Conservation (phyloP, 192 early-diverging fungal genomes). For the Backusella westeae region DNA sequence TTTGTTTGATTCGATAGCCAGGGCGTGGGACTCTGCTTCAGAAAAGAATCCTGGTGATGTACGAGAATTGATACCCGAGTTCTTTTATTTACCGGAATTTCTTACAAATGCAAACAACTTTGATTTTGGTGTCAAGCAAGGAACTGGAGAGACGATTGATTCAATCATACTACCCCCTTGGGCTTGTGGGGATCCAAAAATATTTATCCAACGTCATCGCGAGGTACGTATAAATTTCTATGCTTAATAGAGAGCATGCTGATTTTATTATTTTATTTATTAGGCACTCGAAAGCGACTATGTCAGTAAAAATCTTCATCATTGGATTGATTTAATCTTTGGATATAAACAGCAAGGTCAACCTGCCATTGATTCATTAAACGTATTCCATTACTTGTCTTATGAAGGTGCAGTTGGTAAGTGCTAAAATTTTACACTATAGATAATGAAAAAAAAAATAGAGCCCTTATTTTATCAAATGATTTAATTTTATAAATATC, state of each 20-base stretch:
- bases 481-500: background rate
- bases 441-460: background rate
- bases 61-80: slow-evolving; percentile 93
- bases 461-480: background rate
- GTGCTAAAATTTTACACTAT: background rate
- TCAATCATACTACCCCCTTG: slow-evolving; percentile 82
- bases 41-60: slow-evolving; percentile 77
- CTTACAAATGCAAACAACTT: slow-evolving; percentile 68
- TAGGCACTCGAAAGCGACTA: slow-evolving; percentile 81
- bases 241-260: background rate
- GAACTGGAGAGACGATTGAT: slow-evolving; percentile 62
- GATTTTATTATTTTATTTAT: background rate
- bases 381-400: slow-evolving; percentile 95
- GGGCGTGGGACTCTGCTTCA: slow-evolving; percentile 72
- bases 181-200: slow-evolving; percentile 70
- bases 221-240: slow-evolving; percentile 38
- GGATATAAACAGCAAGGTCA: slow-evolving; percentile 91
- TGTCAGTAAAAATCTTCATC: slow-evolving; percentile 83
- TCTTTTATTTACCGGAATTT: slow-evolving; percentile 94
- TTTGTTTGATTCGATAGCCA: slow-evolving; percentile 71
- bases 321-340: slow-evolving; percentile 96
- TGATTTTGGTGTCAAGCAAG: slow-evolving; percentile 58
- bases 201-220: slow-evolving; percentile 77
- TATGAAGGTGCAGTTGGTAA: slow-evolving; percentile 89
- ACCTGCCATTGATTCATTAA: slow-evolving; percentile 80